Percentiles rank a stretch among this genome's conserved stretches.
Conservation (phyloP, 2,329 filamentous ascomycete genomes). For the Trichoderma pleuroti region DNA sequence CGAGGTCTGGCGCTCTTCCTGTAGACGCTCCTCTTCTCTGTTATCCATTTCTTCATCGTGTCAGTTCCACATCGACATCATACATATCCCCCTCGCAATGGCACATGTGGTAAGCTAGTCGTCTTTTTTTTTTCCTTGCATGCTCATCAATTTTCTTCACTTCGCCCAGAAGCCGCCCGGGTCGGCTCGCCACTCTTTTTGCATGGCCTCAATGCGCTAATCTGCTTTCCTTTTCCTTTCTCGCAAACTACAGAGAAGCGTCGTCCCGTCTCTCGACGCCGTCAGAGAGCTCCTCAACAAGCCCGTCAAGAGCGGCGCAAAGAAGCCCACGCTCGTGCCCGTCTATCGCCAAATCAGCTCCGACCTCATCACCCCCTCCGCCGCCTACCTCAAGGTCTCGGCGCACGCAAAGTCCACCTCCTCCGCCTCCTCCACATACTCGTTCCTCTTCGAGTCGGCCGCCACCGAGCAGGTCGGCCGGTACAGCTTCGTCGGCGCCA, state of each 20-base stretch:
- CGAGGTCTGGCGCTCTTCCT: neutral
- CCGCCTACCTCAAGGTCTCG: conserved; percentile 89
- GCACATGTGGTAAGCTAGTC: conserved; percentile 29
- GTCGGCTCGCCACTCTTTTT: neutral
- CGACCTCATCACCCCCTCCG: conserved; percentile 90
- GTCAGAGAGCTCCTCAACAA: conserved; percentile 43
- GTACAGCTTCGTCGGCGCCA: conserved; percentile 91
- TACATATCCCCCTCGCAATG: conserved; percentile 23
- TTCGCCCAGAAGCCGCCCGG: neutral
- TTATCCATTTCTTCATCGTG: neutral
- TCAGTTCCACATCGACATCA: neutral
- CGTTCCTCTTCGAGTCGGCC: conserved; percentile 94
- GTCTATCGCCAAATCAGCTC: conserved; percentile 82
- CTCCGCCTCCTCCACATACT: conserved; percentile 61
- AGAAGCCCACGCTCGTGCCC: conserved; percentile 68
- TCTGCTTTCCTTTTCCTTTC: neutral
- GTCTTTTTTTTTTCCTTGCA: neutral
- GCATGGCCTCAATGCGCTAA: conserved; percentile 6
- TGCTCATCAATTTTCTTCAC: neutral
- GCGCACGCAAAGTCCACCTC: conserved; percentile 54
- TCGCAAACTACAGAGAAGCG: conserved; percentile 33
- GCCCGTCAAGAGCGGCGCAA: conserved; percentile 29
- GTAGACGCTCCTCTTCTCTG: neutral
- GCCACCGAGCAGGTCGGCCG: conserved; percentile 90
- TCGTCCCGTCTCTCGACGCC: conserved; percentile 46